Conservation (phyloP, 140 eudicot genomes). For the Flaveria floridana region DNA sequence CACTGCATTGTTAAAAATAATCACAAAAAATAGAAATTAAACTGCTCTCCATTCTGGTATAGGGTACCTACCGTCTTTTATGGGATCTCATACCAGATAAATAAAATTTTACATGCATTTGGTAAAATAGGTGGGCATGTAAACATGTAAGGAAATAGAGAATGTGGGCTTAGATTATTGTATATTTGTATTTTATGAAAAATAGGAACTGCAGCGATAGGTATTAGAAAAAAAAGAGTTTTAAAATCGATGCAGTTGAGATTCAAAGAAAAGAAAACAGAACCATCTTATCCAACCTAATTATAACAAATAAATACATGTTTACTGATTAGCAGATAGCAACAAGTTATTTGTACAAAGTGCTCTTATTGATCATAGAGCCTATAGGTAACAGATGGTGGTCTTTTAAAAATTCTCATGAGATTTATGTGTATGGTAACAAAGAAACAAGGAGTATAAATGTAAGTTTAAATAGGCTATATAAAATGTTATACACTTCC, state of each 20-base stretch:
- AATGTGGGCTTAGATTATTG: background rate
- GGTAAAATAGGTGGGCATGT: background rate
- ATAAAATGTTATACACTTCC: slow-evolving; percentile 7
- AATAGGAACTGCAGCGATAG: background rate
- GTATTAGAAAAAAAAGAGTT: background rate
- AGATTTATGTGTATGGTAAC: background rate
- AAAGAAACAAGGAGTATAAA: background rate
- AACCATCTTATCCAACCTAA: slow-evolving; percentile 6
- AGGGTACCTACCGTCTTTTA: background rate
- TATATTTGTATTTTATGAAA: background rate
- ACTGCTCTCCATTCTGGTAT: background rate
- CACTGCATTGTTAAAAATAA: background rate
- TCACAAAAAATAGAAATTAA: background rate
- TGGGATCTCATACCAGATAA: background rate
- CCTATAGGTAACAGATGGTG: background rate
- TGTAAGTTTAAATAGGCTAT: background rate
- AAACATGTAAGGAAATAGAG: background rate
- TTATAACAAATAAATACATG: background rate
- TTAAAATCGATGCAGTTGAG: background rate
- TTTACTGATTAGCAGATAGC: background rate
- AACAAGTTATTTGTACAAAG: slow-evolving; percentile 5
- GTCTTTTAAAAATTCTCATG: background rate
- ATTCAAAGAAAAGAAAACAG: background rate
- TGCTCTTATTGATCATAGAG: slow-evolving; percentile 1
- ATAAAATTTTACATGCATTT: background rate